Conservation (phyloP, 106 monocot genomes). For the Dendrobium huoshanense region DNA sequence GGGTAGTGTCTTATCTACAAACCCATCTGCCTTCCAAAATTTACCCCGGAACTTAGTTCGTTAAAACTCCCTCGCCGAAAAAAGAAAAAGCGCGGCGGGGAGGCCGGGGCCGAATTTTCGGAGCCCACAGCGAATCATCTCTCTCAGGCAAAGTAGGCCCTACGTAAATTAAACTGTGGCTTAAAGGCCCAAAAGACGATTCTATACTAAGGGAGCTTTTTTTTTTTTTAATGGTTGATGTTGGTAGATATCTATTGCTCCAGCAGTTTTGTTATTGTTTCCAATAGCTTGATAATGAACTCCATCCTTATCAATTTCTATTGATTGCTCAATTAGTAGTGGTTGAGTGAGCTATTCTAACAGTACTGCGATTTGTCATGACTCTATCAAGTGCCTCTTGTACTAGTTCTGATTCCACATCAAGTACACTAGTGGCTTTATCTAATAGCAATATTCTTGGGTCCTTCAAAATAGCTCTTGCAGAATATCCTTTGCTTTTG, state of each 20-base stretch:
- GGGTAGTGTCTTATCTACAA: too few relatives aligned
- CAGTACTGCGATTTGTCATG: conserved; percentile 40
- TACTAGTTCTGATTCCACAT: conserved; percentile 41
- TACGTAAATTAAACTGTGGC: too few relatives aligned
- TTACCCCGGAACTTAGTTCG: too few relatives aligned
- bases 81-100: too few relatives aligned
- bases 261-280: background rate
- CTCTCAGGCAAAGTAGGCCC: too few relatives aligned
- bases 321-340: background rate
- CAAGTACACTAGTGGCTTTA: conserved; percentile 54
- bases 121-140: too few relatives aligned
- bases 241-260: background rate
- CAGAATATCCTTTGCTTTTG: conserved; percentile 54
- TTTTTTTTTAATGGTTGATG: background rate
- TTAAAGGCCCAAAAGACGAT: too few relatives aligned
- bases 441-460: conserved; percentile 51
- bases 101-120: too few relatives aligned
- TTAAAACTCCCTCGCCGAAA: too few relatives aligned
- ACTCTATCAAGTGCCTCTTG: conserved; percentile 42
- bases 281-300: background rate
- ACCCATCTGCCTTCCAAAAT: too few relatives aligned
- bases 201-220: too few relatives aligned
- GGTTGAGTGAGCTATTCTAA: conserved; percentile 39
- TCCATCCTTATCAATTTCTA: background rate
- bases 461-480: conserved; percentile 48